Conservation (phyloP, 345 rosid species). For the Capsella bursapastoris region DNA sequence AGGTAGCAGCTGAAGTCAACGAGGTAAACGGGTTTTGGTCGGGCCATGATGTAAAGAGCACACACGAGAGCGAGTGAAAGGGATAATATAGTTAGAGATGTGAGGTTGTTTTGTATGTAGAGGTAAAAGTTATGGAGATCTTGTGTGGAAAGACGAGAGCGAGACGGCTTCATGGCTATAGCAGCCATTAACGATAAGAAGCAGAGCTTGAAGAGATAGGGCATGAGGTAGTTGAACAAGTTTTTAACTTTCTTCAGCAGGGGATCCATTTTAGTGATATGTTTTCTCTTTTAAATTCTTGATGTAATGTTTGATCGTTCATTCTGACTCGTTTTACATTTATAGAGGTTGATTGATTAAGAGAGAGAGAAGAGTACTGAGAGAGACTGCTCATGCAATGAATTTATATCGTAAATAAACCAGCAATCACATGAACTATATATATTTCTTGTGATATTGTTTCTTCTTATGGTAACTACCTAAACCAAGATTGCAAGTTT, state of each 20-base stretch:
- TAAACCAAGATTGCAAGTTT: background rate
- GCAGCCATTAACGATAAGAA: conserved; percentile 11
- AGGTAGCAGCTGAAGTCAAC: conserved; percentile 44
- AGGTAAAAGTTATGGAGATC: conserved; percentile 33
- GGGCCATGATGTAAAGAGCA: conserved; percentile 29
- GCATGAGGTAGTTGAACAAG: conserved; percentile 15
- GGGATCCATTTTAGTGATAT: conserved; percentile 14
- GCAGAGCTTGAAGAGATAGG: conserved; percentile 32
- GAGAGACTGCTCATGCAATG: conserved; percentile 3
- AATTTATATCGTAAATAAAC: conserved; percentile 8
- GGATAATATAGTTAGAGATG: conserved; percentile 27
- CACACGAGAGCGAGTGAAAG: conserved; percentile 20
- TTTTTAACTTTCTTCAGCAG: conserved; percentile 22
- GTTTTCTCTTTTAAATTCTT: conserved; percentile 21
- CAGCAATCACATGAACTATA: background rate
- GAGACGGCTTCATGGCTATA: conserved; percentile 24
- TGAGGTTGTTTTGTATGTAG: conserved; percentile 36
- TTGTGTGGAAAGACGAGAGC: conserved; percentile 35
- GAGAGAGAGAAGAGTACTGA: background rate
- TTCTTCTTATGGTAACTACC: conserved; percentile 10
- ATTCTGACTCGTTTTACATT: conserved; percentile 30
- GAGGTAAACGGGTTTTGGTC: conserved; percentile 43
- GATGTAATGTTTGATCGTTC: conserved; percentile 23
- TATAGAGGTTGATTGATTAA: conserved; percentile 37
- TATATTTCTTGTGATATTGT: background rate